A percentile compares a stretch with the other conserved stretches of the same genome.
Conservation (phyloP, 345 rosid species). For the Adansonia digitata region DNA sequence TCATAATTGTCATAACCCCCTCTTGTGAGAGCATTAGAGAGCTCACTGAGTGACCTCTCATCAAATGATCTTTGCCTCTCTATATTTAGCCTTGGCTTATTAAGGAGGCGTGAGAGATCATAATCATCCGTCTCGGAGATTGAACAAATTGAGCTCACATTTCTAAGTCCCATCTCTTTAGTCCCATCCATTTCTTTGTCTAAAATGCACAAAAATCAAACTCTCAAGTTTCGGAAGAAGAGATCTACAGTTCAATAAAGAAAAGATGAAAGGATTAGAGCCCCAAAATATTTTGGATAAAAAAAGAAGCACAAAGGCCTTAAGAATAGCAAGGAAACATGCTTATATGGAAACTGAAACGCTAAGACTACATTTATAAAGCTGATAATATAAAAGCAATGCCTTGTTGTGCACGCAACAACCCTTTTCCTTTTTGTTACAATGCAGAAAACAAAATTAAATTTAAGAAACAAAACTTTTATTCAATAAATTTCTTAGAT, state of each 20-base stretch:
- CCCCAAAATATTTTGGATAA: neutral
- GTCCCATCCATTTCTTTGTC: neutral
- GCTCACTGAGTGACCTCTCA: neutral
- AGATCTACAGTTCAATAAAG: too few species aligned
- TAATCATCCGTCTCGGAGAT: neutral
- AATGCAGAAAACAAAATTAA: neutral
- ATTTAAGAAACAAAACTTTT: neutral
- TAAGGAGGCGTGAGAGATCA: neutral
- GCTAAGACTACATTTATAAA: neutral
- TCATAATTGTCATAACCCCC: neutral
- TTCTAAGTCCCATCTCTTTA: neutral
- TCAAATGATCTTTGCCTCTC: constrained; percentile 7
- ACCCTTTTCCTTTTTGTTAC: neutral
- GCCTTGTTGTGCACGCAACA: neutral
- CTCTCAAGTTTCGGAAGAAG: neutral
- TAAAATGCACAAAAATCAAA: neutral
- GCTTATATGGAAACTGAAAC: neutral
- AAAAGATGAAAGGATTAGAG: neutral
- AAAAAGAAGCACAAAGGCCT: neutral
- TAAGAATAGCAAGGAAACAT: neutral
- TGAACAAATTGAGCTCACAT: neutral
- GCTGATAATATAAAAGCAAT: neutral
- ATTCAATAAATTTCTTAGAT: neutral
- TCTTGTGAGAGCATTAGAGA: neutral
- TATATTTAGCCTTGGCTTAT: neutral